phyloP scores from a whole-genome alignment of 306 rosid genomes.

The Fragaria vesca region DNA sequence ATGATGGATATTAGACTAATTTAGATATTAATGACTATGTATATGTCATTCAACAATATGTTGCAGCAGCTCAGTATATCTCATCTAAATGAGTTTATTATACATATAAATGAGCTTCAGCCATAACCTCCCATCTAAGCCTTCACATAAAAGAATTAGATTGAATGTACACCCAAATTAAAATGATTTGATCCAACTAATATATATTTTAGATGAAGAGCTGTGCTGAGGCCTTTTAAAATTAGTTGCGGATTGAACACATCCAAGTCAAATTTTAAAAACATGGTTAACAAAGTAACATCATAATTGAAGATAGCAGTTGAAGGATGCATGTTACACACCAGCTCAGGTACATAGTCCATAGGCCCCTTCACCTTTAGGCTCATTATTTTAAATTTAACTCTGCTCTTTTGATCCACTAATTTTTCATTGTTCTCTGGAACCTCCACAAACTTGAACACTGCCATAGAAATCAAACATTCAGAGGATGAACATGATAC shows the following conservation, averaged over 20 bases:
- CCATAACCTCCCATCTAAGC: background rate
- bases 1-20: background rate
- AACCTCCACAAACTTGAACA: conserved; percentile 92
- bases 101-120: background rate
- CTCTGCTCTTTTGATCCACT: conserved; percentile 72
- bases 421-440: conserved; percentile 92
- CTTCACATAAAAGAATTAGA: background rate
- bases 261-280: background rate
- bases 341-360: conserved; percentile 97
- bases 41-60: background rate
- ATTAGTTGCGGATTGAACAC: background rate
- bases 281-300: background rate
- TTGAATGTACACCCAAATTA: background rate
- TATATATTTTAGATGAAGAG: background rate
- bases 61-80: background rate
- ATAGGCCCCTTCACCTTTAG: conserved; percentile 89
- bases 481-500: conserved; percentile 8
- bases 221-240: background rate
- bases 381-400: conserved; percentile 98
- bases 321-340: conserved; percentile 39
- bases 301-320: background rate
- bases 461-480: conserved; percentile 40
- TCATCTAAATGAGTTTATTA: background rate
- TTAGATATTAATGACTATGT: background rate
- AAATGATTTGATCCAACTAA: background rate